Evolutionary conservation across 257 asterid genomes (phyloP), one percentile per base, ranked within the genome.

Genomic region (Fraxinus cuspidata): DNA sequence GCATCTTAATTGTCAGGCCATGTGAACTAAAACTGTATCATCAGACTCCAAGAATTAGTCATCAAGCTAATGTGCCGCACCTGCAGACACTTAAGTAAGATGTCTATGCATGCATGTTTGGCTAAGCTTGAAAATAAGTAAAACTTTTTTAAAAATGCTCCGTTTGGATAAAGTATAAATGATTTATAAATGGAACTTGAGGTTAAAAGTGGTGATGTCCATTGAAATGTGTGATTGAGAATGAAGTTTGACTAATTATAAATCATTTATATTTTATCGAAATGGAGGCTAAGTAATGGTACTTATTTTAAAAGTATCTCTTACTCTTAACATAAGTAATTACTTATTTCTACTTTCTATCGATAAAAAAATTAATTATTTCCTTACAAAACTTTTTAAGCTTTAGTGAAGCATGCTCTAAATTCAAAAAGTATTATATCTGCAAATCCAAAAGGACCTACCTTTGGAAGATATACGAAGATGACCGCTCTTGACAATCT

Each of bases 401-500:
- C 31, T n/a, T n/a, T 23, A 58, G 29, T 4, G 13, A 6, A n/a
- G 29, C 66, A 23, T 7, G 28, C 29, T 58, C 31, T 8, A n/a
- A n/a, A 56, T 21, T 58, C 16, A 58, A 58, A 1, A 1, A 6
- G 23, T 5, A 56, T 19, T n/a, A 56, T 56, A 56, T 56, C 65
- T n/a, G 65, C 65, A n/a, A 19, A 56, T 60, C 32, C 69, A 27
- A 63, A 12, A 63, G n/a, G 35, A 79, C 86, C 23, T 34, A 87
- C 90, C 90, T 83, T 87, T 87, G 68, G 90, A 87, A 71, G 90
- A 87, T 78, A 87, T 85, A 75, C 83, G 83, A 71, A 87, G 87
- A 7, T 85, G 86, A 70, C 90, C 90, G 60, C 87, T 87, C 86
- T 87, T 87, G 89, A 87, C 81, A 75, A 87, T 88, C 90, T 87